phyloP scores from a whole-genome alignment of 2,329 filamentous ascomycete species.

The Dryadomyces quercus-mongolicae region DNA sequence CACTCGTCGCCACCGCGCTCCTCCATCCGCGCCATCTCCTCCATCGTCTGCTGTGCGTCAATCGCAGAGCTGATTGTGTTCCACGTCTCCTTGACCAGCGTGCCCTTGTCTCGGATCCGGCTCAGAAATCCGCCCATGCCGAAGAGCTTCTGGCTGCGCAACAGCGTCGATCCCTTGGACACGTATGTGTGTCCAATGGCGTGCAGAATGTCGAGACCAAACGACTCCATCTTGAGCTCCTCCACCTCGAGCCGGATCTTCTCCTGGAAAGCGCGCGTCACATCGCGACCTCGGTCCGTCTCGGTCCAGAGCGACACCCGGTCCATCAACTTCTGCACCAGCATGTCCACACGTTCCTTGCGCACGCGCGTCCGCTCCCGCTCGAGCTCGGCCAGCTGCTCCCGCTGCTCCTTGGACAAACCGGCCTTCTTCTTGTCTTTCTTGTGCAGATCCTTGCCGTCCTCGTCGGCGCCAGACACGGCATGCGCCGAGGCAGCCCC shows the following conservation, averaged over 20 bases:
- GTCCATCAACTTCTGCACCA: slow-evolving; percentile 76
- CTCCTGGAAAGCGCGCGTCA: slow-evolving; percentile 81
- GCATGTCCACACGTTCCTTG: slow-evolving; percentile 73
- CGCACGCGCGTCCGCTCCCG: slow-evolving; percentile 72
- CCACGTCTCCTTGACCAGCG: slow-evolving; percentile 96
- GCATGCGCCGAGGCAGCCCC: slow-evolving; percentile 35
- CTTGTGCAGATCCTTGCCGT: slow-evolving; percentile 58
- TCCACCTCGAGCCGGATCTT: slow-evolving; percentile 93
- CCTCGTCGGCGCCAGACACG: slow-evolving; percentile 52
- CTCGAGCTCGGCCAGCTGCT: slow-evolving; percentile 82
- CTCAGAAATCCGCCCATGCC: slow-evolving; percentile 93
- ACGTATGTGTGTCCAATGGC: slow-evolving; percentile 88
- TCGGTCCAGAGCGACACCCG: slow-evolving; percentile 93
- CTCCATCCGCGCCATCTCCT: slow-evolving; percentile 96
- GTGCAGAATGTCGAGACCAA: slow-evolving; percentile 90
- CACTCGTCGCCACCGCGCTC: slow-evolving; percentile 91
- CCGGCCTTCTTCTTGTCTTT: slow-evolving; percentile 55
- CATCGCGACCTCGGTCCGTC: slow-evolving; percentile 77
- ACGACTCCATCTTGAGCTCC: slow-evolving; percentile 98
- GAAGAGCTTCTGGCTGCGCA: slow-evolving; percentile 94
- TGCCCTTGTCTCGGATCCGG: slow-evolving; percentile 90
- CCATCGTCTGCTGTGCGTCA: slow-evolving; percentile 95
- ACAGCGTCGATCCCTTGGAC: slow-evolving; percentile 71
- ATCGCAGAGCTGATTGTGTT: slow-evolving; percentile 93
- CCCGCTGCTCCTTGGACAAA: slow-evolving; percentile 81